A percentile compares a stretch with the other conserved stretches of the same genome.
phyloP scores from a whole-genome alignment of 257 asterid species.

The Eustoma russellianum region DNA sequence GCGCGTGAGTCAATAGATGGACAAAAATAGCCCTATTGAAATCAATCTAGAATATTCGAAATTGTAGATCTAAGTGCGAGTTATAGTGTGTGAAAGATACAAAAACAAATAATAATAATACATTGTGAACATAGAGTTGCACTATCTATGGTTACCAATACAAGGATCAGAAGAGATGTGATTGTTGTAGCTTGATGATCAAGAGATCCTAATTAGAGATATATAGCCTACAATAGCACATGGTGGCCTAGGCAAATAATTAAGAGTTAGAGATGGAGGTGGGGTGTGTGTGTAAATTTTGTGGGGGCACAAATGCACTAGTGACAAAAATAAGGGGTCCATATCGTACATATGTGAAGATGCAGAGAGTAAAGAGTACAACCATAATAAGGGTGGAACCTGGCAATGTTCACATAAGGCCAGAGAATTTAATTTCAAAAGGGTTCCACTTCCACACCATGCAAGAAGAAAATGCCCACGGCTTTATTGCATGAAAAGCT shows the following conservation, averaged over 20 bases:
- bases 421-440: conserved; percentile 11
- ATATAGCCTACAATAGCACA: conserved; percentile 4
- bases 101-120: too few species aligned
- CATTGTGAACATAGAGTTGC: too few species aligned
- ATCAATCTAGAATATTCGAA: too few species aligned
- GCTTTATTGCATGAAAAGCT: conserved; percentile 26
- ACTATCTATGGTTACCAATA: too few species aligned
- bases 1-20: too few species aligned
- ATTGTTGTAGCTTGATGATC: too few species aligned
- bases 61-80: too few species aligned
- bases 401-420: conserved; percentile 11
- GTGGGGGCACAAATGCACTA: conserved; percentile 3
- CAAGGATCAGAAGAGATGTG: too few species aligned
- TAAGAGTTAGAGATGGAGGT: conserved; percentile 3
- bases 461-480: conserved; percentile 25
- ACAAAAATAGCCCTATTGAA: too few species aligned
- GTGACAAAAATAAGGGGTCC: conserved; percentile 20
- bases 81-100: too few species aligned
- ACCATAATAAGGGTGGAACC: conserved; percentile 22
- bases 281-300: too few species aligned
- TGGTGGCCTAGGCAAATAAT: conserved; percentile 2
- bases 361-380: conserved; percentile 18
- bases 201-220: background rate
- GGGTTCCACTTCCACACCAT: conserved; percentile 7
- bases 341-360: conserved; percentile 17